These are phyloP conservation scores for Paspalum vaginatum DNA, from an alignment of 176 grass and related monocot genomes.

Conservation along the genomic window DNA sequence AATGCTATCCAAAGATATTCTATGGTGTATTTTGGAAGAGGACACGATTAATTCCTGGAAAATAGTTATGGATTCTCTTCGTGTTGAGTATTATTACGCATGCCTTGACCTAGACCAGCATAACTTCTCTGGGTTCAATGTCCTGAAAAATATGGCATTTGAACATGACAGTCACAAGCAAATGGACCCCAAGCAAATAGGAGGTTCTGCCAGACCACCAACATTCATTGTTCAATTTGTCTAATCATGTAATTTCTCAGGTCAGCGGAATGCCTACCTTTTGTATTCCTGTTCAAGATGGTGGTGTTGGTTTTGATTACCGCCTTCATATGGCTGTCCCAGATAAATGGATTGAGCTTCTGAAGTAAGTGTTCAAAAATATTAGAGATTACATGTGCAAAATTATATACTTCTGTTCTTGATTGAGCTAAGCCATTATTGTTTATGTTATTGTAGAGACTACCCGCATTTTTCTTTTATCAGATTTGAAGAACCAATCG, in stretches of 20 bases:
- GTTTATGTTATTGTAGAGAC: not conserved
- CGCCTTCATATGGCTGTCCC: slow-evolving; percentile 91
- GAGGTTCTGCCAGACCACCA: not conserved
- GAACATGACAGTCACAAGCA: not conserved
- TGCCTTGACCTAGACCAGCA: slow-evolving; percentile 11
- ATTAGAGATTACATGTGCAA: slow-evolving; percentile 13
- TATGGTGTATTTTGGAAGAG: slow-evolving; percentile 10
- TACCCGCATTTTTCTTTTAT: too few species aligned
- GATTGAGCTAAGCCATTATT: slow-evolving; percentile 9
- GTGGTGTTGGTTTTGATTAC: slow-evolving; percentile 94
- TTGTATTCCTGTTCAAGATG: slow-evolving; percentile 87
- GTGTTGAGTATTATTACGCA: slow-evolving; percentile 12
- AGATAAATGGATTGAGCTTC: slow-evolving; percentile 98
- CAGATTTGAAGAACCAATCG: too few species aligned
- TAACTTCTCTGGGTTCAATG: slow-evolving; percentile 16
- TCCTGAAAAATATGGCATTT: not conserved
- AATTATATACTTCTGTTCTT: not conserved
- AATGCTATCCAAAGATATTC: slow-evolving; percentile 9
- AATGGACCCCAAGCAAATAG: slow-evolving; percentile 17
- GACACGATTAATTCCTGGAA: slow-evolving; percentile 15
- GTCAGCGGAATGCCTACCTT: slow-evolving; percentile 97
- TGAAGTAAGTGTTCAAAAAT: slow-evolving; percentile 69
- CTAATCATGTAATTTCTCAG: slow-evolving; percentile 48
- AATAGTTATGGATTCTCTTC: slow-evolving; percentile 18
- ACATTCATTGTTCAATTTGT: slow-evolving; percentile 17